phyloP scores from a whole-genome alignment of 495 filamentous ascomycete species.

The Pyrenopolyporus hunteri region DNA sequence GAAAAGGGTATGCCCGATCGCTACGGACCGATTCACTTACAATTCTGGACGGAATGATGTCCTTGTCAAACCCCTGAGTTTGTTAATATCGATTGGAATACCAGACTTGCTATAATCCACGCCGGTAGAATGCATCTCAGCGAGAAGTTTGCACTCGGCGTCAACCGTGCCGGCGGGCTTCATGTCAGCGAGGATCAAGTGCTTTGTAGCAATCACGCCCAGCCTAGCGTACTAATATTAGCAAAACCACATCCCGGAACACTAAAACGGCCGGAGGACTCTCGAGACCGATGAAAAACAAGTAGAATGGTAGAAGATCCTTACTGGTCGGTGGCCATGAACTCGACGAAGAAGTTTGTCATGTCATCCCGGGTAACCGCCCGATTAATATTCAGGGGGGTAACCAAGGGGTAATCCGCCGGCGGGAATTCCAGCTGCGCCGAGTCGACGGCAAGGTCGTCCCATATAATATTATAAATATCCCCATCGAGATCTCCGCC shows the following conservation, averaged over 20 bases:
- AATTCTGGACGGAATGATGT: slow-evolving; percentile 49
- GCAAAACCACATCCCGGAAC: neutral
- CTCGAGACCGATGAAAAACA: too few species aligned
- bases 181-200: slow-evolving; percentile 73
- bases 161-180: slow-evolving; percentile 60
- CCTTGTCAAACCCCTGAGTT: slow-evolving; percentile 34
- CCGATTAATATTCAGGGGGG: slow-evolving; percentile 61
- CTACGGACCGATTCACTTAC: slow-evolving; percentile 32
- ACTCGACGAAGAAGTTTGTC: slow-evolving; percentile 76
- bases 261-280: too few species aligned
- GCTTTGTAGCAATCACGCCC: slow-evolving; percentile 69
- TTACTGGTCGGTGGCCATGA: slow-evolving; percentile 74
- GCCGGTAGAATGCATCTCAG: slow-evolving; percentile 73
- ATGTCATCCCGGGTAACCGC: slow-evolving; percentile 65
- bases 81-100: slow-evolving; percentile 60
- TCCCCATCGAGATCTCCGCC: slow-evolving; percentile 88
- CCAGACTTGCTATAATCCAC: slow-evolving; percentile 88
- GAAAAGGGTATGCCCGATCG: neutral
- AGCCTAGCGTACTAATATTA: slow-evolving; percentile 43
- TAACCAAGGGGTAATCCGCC: slow-evolving; percentile 69
- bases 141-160: slow-evolving; percentile 64
- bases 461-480: slow-evolving; percentile 76
- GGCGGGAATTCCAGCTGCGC: slow-evolving; percentile 50
- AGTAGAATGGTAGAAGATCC: too few species aligned
- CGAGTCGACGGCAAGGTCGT: slow-evolving; percentile 49